Base-by-base conservation (phyloP, 2,329 filamentous ascomycete genomes). In the Fusarium citri region DNA sequence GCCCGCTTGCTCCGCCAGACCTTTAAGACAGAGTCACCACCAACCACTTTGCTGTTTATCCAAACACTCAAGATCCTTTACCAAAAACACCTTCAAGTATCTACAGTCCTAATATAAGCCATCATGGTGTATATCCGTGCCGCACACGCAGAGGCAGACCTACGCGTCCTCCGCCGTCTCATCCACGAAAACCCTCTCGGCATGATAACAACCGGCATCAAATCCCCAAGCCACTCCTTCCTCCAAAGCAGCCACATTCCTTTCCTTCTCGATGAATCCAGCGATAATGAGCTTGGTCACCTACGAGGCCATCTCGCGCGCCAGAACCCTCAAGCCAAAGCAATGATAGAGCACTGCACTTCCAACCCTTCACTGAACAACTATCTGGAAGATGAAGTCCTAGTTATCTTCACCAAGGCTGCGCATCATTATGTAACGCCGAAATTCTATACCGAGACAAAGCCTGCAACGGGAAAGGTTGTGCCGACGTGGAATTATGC, bases 401-500 rank as follows among this genome's bases (percentile, higher is more conserved):
- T 89, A 22, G 89, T 92, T 2, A 79, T 91, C 18, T 92, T 92
- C 80, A 91, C 83, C 22, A 83, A 82, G 0, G 80, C 84, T 0
- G 77, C 81, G 1, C 85, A 91, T 34, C 87, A 90, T 76, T 92
- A 92, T 71, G 85, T 92, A 2, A 91, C 89, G 0, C 88, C 90
- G 0, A 89, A 90, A 55, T 92, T 91, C 78, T 92, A 92, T 79
- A 82, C 80, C 6, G 83, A 88, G 66, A 91, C 90, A 1, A 92
- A 92, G 74, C 89, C 89, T 0, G 74, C 73, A 0, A 89, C 85
- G 0, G 89, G 85, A 8, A 92, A 92, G 65, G 89, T 91, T 0
- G 90, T 91, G 5, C 89, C 89, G 1, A 92, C 90, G 0, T 92
- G 90, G 90, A 89, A 92, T 76, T 92, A 92, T 72, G 82, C 87